phyloP scores from a whole-genome alignment of 352 stramenopile species.

The Hyaloperonospora brassicae region DNA sequence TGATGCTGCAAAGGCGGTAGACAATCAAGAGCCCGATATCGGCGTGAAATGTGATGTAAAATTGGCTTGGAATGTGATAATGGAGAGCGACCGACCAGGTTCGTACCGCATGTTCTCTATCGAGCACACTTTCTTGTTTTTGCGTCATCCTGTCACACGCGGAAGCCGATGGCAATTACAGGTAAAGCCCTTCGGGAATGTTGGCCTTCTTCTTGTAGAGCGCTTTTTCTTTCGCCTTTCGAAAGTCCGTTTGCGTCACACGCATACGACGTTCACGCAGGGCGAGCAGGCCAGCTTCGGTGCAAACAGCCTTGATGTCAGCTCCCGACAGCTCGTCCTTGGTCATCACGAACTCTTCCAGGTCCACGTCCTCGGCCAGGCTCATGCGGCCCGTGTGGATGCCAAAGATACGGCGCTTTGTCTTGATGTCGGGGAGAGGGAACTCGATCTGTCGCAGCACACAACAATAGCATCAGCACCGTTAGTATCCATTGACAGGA shows the following conservation, averaged over 20 bases:
- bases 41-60: background rate
- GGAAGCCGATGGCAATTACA: slow-evolving; percentile 67
- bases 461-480: slow-evolving; percentile 7
- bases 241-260: slow-evolving; percentile 99
- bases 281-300: slow-evolving; percentile 97
- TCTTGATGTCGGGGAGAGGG: slow-evolving; percentile 98
- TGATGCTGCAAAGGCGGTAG: slow-evolving; percentile 18
- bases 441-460: slow-evolving; percentile 95
- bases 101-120: background rate
- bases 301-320: slow-evolving; percentile 99
- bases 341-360: slow-evolving; percentile 99
- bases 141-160: slow-evolving; percentile 12
- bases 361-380: slow-evolving; percentile 96
- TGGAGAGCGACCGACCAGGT: slow-evolving; percentile 13
- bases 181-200: slow-evolving; percentile 98
- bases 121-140: background rate
- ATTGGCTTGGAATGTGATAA: slow-evolving; percentile 19
- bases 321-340: slow-evolving; percentile 99
- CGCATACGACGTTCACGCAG: slow-evolving; percentile 99
- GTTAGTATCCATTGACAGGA: background rate
- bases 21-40: slow-evolving; percentile 5
- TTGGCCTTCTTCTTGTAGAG: slow-evolving; percentile 99
- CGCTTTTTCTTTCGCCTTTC: slow-evolving; percentile 99
- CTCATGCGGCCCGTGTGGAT: slow-evolving; percentile 99
- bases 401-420: slow-evolving; percentile 99